phyloP scores from a whole-genome alignment of 2,329 filamentous ascomycete genomes.

The Trichoderma arundinaceum region DNA sequence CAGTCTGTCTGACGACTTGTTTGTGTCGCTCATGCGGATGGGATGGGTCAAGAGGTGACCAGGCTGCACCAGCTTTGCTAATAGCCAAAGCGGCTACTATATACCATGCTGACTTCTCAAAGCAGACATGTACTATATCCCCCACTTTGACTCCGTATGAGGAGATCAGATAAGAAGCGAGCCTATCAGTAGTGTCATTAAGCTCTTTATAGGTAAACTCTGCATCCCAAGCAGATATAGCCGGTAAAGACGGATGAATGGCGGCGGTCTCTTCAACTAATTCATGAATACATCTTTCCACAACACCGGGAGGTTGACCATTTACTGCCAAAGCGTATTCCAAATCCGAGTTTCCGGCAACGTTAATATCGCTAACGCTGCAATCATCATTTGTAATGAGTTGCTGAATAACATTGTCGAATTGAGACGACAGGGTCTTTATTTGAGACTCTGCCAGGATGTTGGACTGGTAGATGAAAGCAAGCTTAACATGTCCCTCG shows the following conservation, averaged over 20 bases:
- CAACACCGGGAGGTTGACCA: neutral
- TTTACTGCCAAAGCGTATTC: neutral
- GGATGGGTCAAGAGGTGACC: conserved; percentile 24
- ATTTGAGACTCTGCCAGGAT: conserved; percentile 1
- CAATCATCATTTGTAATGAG: neutral
- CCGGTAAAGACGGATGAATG: neutral
- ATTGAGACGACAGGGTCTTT: neutral
- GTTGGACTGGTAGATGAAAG: neutral
- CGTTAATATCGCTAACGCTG: neutral
- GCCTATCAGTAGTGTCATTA: conserved; percentile 1
- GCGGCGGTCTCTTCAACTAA: neutral
- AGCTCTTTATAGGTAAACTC: conserved; percentile 35
- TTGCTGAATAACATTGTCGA: conserved; percentile 25
- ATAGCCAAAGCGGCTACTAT: conserved; percentile 38
- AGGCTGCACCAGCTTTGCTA: conserved; percentile 38
- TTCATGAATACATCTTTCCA: conserved; percentile 11
- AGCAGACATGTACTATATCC: conserved; percentile 33
- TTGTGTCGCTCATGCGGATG: conserved; percentile 2
- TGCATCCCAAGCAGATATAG: conserved; percentile 36
- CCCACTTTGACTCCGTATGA: conserved; percentile 34
- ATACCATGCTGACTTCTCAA: conserved; percentile 36
- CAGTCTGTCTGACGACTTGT: conserved; percentile 13
- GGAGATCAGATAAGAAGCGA: neutral
- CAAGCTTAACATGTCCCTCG: conserved; percentile 9
- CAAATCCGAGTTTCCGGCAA: conserved; percentile 7